Evolutionary conservation across 2,329 filamentous ascomycete genomes (phyloP), one percentile per base, ranked within the genome.

Genomic region (Geoglossum cookeanum): DNA sequence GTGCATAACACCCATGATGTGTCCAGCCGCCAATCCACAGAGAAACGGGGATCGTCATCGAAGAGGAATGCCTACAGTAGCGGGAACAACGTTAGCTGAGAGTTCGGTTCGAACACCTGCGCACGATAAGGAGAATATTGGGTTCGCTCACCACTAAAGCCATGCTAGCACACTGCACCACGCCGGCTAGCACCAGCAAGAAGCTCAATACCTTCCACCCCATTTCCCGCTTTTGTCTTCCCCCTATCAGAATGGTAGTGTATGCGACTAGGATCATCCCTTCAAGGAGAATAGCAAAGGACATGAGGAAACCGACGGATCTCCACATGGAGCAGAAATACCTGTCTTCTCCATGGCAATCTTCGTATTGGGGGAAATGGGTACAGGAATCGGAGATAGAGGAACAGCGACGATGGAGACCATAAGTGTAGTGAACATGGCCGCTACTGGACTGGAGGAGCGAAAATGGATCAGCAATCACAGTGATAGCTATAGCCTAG

Each of bases 241-340:
- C 88, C 17, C 90, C 89, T 1, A 77, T 72, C 62, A 96, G 72
- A 52, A 94, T 80, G 55, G 94, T 79, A 33, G 83, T 65, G 69
- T 91, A 95, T 17, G 83, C 80, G 32, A 94, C 82, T n/a, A 94
- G 70, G 5, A 82, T 82, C 57, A 85, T 87, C 45, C 92, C 78
- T 69, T 94, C 84, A 44, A 92, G 68, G n/a, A 95, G 81, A 42
- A 88, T 79, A 6, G 85, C 79, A 64, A 96, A 86, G 56, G 83
- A 86, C 73, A 94, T 88, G 61, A 95, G 71, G 70, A 96, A 97
- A 29, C 87, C 89, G 39, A 88, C 82, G 30, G 82, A 87, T 59
- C 86, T 79, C 91, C 91, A 98, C 77, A 94, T 85, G 64, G 82
- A 85, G 74, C 92, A 97, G 71, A 97, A 96, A 65, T 82, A 80